Evolutionary conservation across 805 yeast genomes (phyloP).

Genomic region (Candida parachauliodes): DNA sequence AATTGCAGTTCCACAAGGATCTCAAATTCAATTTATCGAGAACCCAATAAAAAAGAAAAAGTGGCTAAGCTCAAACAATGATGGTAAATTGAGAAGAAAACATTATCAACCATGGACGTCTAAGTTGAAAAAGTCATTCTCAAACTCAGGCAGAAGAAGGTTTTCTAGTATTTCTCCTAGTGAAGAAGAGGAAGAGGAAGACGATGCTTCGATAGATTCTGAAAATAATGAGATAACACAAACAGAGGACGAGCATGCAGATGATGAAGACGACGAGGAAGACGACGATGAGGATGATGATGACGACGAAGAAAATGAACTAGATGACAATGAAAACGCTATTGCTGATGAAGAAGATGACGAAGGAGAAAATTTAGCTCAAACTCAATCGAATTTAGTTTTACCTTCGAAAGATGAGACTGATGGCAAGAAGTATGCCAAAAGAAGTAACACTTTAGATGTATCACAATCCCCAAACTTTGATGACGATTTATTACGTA

Average conservation of each 20-base stretch:
- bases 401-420: slow-evolving; percentile 32
- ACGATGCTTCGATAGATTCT: slow-evolving; percentile 19
- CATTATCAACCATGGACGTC: slow-evolving; percentile 13
- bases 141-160: slow-evolving; percentile 13
- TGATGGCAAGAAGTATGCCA: slow-evolving; percentile 32
- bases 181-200: slow-evolving; percentile 9
- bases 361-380: slow-evolving; percentile 14
- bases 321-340: slow-evolving; percentile 12
- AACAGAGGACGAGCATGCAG: slow-evolving; percentile 6
- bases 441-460: slow-evolving; percentile 43
- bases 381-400: slow-evolving; percentile 32
- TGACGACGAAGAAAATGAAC: slow-evolving; percentile 11
- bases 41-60: slow-evolving; percentile 8
- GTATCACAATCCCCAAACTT: not conserved
- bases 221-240: slow-evolving; percentile 12
- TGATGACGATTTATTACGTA: slow-evolving; percentile 2
- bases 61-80: slow-evolving; percentile 4
- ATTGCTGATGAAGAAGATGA: slow-evolving; percentile 15
- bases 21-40: slow-evolving; percentile 23
- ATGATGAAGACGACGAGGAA: slow-evolving; percentile 16
- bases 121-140: slow-evolving; percentile 22
- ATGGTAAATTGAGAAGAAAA: slow-evolving; percentile 5
- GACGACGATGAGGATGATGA: slow-evolving; percentile 13
- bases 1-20: not conserved
- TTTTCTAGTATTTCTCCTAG: slow-evolving; percentile 2